phyloP scores from a whole-genome alignment of 2,329 filamentous ascomycete species.

The Fusarium torreyae region DNA sequence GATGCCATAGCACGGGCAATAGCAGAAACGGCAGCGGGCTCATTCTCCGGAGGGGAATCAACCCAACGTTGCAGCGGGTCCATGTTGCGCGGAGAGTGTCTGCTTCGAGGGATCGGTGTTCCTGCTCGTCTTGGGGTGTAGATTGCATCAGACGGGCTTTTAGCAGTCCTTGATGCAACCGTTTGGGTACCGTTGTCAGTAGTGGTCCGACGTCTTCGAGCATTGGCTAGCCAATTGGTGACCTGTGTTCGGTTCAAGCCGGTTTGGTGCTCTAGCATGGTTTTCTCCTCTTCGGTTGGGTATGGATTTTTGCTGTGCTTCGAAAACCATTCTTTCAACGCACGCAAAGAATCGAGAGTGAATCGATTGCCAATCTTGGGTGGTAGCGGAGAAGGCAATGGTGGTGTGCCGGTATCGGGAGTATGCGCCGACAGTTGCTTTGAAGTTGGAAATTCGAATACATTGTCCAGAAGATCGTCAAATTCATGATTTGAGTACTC shows the following conservation, averaged over 20 bases:
- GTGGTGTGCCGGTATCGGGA: neutral
- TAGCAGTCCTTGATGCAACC: neutral
- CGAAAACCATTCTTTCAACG: slow-evolving; percentile 84
- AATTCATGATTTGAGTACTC: neutral
- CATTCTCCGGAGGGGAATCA: slow-evolving; percentile 54
- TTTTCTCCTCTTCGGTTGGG: slow-evolving; percentile 85
- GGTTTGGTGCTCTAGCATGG: slow-evolving; percentile 79
- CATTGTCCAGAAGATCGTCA: neutral
- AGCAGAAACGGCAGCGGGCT: slow-evolving; percentile 51
- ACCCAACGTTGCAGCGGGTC: slow-evolving; percentile 53
- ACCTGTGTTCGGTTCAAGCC: slow-evolving; percentile 85
- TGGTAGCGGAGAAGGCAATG: slow-evolving; percentile 3
- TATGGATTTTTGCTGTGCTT: slow-evolving; percentile 84
- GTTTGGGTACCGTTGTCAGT: slow-evolving; percentile 55
- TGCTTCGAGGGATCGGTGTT: slow-evolving; percentile 52
- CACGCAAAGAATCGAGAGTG: slow-evolving; percentile 44
- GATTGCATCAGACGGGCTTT: neutral
- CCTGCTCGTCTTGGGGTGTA: slow-evolving; percentile 68
- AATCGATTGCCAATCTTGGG: slow-evolving; percentile 36
- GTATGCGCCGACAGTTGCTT: neutral
- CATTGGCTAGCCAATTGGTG: slow-evolving; percentile 90
- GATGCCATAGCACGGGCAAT: slow-evolving; percentile 52
- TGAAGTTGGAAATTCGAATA: neutral
- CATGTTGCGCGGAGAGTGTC: slow-evolving; percentile 46
- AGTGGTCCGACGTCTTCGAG: slow-evolving; percentile 79